These are phyloP conservation scores for Trichodelitschia bisporula DNA, from an alignment of 495 filamentous ascomycete species.

Conservation along the genomic window DNA sequence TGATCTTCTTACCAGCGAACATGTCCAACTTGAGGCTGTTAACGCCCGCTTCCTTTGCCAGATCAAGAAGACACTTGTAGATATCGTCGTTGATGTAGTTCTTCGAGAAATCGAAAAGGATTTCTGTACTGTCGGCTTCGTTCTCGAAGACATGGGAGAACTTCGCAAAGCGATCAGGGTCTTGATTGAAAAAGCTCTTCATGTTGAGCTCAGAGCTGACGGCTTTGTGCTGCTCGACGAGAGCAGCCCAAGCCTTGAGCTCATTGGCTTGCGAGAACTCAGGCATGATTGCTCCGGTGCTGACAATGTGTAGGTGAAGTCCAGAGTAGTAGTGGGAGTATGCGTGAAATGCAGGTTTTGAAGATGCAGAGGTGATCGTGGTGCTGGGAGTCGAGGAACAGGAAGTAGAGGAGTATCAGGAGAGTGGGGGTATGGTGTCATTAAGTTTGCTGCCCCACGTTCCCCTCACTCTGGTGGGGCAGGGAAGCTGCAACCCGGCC, in stretches of 20 bases:
- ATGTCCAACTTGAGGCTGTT: constrained; percentile 89
- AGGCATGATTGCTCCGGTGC: no score
- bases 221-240: constrained; percentile 66
- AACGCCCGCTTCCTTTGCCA: constrained; percentile 72
- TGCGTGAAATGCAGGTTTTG: no score
- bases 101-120: constrained; percentile 96
- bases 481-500: no score
- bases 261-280: constrained; percentile 53
- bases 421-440: no score
- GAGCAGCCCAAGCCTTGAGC: constrained; percentile 60
- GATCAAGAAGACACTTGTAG: constrained; percentile 55
- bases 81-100: constrained; percentile 93
- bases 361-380: no score
- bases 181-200: constrained; percentile 76
- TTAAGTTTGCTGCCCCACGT: no score
- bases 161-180: constrained; percentile 73
- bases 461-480: no score
- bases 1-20: constrained; percentile 95
- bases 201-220: constrained; percentile 74
- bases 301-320: no score
- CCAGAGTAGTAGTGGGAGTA: no score
- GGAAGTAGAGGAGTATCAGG: no score
- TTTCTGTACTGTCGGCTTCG: constrained; percentile 49
- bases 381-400: no score
- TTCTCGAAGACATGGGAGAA: constrained; percentile 70